Evolutionary conservation across 306 rosid genomes (phyloP), one percentile per base, ranked within the genome.

Genomic region (Nissolia schottii): DNA sequence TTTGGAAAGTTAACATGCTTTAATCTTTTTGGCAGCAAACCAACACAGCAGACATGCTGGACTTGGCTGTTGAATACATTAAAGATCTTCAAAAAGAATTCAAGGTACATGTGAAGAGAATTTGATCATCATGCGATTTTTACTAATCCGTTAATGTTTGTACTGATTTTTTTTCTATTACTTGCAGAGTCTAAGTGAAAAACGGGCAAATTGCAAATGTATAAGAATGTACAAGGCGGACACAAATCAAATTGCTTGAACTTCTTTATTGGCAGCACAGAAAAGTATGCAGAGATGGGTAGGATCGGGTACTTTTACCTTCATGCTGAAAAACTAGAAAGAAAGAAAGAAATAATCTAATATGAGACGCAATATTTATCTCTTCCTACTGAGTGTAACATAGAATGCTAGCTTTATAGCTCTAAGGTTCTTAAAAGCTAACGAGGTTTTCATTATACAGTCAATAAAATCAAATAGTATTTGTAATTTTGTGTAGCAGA

Each of bases 31-130:
- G 71, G 46, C 88, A 93, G 98, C 98, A 93, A 93, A 89, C 96
- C 7, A 93, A 91, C 88, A 93, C 98, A 8, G 90, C 97, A n/a
- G 98, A 93, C 86, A 93, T 93, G 98, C 75, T 93, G 83, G 98
- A 93, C 83, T 83, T 93, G 83, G 97, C 98, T 18, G 98, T 91
- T 58, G 87, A 82, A 19, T 89, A 93, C 79, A 93, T 93, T 59
- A 93, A 89, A 79, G 92, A 93, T 65, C 98, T 93, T 64, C 98
- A 93, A 78, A 87, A 85, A 57, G 96, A 93, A 79, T 93, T 86
- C 79, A 84, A 87, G 94, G 98, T 93, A 77, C 24, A 16, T 54
- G 51, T 18, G 9, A 9, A 60, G 24, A 45, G 3, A 53, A 72
- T 46, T 51, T 71, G 35, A 32, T 58, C 19, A 40, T 25, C 53